Conservation (phyloP, 192 early-diverging fungal species). For the Borealophlyctis nickersoniae region DNA sequence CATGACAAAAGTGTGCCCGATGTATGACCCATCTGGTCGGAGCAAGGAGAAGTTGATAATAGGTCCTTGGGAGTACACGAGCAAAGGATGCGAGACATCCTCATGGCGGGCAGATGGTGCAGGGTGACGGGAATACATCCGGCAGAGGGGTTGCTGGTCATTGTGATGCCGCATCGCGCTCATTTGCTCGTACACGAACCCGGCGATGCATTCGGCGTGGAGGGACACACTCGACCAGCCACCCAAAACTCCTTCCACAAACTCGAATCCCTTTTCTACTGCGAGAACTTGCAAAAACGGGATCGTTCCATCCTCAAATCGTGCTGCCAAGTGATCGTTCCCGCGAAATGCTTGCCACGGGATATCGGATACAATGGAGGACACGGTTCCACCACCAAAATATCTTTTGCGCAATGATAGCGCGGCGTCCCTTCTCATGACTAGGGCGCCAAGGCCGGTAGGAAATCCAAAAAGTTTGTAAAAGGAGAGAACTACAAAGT, state of each 20-base stretch:
- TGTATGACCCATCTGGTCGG: constrained; percentile 47
- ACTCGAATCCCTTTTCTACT: constrained; percentile 66
- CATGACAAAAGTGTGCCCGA: constrained; percentile 67
- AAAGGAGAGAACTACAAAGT: constrained; percentile 75
- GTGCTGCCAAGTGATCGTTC: constrained; percentile 7
- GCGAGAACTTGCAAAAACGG: constrained; percentile 74
- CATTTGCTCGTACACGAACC: constrained; percentile 42
- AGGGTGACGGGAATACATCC: constrained; percentile 12
- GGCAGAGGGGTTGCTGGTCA: constrained; percentile 44
- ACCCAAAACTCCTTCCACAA: constrained; percentile 31
- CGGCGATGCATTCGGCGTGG: constrained; percentile 50
- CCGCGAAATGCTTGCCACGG: constrained; percentile 15
- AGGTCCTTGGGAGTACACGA: constrained; percentile 46
- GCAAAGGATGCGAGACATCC: too few relatives aligned
- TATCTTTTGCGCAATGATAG: constrained; percentile 53
- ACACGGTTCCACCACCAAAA: constrained; percentile 81
- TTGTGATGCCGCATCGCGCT: constrained; percentile 49
- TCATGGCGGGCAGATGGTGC: background rate
- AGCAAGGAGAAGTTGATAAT: constrained; percentile 70
- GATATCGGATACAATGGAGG: constrained; percentile 35
- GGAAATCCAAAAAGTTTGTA: constrained; percentile 90
- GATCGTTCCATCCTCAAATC: constrained; percentile 74
- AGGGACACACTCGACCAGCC: constrained; percentile 27
- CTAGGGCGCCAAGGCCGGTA: constrained; percentile 74
- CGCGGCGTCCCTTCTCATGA: constrained; percentile 56